phyloP scores from a whole-genome alignment of 495 filamentous ascomycete species.

The Ramalina intermedia region DNA sequence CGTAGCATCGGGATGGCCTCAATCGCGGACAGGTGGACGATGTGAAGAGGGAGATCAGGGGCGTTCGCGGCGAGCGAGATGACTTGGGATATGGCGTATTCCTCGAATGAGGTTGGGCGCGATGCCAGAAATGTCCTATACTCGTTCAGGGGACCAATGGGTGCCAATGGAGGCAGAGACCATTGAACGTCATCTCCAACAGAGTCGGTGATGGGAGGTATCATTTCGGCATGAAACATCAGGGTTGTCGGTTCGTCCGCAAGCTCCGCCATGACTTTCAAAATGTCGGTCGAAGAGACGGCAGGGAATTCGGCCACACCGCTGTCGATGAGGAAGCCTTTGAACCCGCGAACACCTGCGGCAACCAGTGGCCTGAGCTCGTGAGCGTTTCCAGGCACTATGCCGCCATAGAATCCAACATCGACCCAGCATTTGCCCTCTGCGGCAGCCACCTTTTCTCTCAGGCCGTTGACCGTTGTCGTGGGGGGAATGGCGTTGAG shows the following conservation, averaged over 20 bases:
- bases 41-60: slow-evolving; percentile 75
- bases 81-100: slow-evolving; percentile 77
- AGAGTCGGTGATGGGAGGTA: slow-evolving; percentile 71
- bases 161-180: slow-evolving; percentile 58
- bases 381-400: slow-evolving; percentile 76
- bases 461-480: slow-evolving; percentile 69
- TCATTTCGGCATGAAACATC: slow-evolving; percentile 99
- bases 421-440: slow-evolving; percentile 93
- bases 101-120: slow-evolving; percentile 80
- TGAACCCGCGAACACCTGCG: slow-evolving; percentile 85
- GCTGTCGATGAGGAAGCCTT: slow-evolving; percentile 94
- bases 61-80: slow-evolving; percentile 66
- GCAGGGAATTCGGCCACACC: slow-evolving; percentile 95
- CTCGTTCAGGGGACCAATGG: slow-evolving; percentile 57
- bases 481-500: slow-evolving; percentile 95
- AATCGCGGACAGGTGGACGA: slow-evolving; percentile 86
- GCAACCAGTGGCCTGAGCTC: slow-evolving; percentile 71
- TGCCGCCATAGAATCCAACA: slow-evolving; percentile 93
- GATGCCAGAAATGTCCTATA: slow-evolving; percentile 91
- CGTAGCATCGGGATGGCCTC: slow-evolving; percentile 85
- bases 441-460: slow-evolving; percentile 75
- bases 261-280: slow-evolving; percentile 62
- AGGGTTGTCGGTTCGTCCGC: slow-evolving; percentile 67
- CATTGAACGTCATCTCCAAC: slow-evolving; percentile 65
- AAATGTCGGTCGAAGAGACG: slow-evolving; percentile 65